Conservation (phyloP, 352 stramenopile genomes). For the Phytophthora quininea region DNA sequence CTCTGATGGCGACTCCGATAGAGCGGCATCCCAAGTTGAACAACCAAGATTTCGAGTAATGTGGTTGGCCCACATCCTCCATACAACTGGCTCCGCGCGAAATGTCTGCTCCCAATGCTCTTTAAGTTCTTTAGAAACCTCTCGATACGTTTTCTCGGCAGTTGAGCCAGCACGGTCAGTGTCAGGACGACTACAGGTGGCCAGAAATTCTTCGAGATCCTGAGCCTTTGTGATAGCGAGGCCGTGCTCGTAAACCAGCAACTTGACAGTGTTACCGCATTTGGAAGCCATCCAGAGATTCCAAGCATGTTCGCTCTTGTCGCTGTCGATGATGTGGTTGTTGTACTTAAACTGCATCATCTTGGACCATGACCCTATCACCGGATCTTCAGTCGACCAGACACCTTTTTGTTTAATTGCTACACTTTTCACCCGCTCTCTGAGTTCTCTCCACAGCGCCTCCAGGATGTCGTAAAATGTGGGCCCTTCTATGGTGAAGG, state of each 20-base stretch:
- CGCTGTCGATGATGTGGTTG: too few relatives aligned
- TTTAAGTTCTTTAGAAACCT: constrained; percentile 15
- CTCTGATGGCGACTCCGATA: neutral
- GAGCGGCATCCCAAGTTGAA: neutral
- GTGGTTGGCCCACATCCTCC: neutral
- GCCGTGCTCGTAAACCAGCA: neutral
- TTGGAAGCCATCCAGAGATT: too few relatives aligned
- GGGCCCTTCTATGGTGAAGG: too few relatives aligned
- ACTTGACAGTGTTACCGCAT: too few relatives aligned
- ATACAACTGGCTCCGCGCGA: constrained; percentile 3
- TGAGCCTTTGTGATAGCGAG: neutral
- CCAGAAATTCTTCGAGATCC: neutral
- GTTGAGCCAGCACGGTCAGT: constrained; percentile 14
- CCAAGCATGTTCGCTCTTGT: too few relatives aligned
- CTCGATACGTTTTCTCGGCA: constrained; percentile 8
- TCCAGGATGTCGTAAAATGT: too few relatives aligned
- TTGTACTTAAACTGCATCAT: too few relatives aligned
- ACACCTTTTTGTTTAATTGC: too few relatives aligned
- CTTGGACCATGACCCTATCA: too few relatives aligned
- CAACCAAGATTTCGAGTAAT: neutral
- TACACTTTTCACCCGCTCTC: too few relatives aligned
- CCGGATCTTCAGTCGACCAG: too few relatives aligned
- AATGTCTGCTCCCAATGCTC: constrained; percentile 8
- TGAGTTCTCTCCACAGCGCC: too few relatives aligned
- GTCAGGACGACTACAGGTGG: neutral